Evolutionary conservation across 2,329 filamentous ascomycete genomes (phyloP).

Genomic region (Clonostachys sp.): DNA sequence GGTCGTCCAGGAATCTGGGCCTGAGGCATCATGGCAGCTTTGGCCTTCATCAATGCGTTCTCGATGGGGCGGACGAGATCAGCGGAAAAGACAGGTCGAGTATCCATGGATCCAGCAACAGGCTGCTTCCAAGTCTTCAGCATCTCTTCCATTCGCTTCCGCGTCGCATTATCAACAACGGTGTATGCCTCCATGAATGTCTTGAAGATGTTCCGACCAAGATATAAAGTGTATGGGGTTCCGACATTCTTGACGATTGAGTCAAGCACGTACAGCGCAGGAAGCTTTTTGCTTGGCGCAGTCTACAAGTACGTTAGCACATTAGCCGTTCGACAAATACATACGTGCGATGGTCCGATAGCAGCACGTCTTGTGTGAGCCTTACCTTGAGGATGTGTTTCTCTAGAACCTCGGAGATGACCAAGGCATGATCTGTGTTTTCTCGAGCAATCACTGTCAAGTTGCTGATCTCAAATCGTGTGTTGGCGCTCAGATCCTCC

Average conservation of each 20-base stretch:
- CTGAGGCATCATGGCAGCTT: slow-evolving; percentile 54
- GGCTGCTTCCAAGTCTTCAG: slow-evolving; percentile 97
- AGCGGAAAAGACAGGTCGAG: slow-evolving; percentile 83
- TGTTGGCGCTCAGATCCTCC: slow-evolving; percentile 86
- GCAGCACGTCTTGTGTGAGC: neutral
- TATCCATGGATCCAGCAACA: slow-evolving; percentile 87
- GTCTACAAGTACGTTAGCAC: slow-evolving; percentile 57
- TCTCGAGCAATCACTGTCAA: slow-evolving; percentile 96
- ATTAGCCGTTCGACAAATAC: neutral
- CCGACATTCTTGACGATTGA: slow-evolving; percentile 99
- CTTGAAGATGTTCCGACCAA: slow-evolving; percentile 84
- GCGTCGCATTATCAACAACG: slow-evolving; percentile 75
- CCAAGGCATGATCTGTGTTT: slow-evolving; percentile 91
- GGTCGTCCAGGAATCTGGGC: slow-evolving; percentile 37
- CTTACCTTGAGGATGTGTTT: slow-evolving; percentile 94
- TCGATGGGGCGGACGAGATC: slow-evolving; percentile 90
- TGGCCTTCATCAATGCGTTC: slow-evolving; percentile 84
- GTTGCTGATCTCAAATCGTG: slow-evolving; percentile 94
- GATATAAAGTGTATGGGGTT: slow-evolving; percentile 93
- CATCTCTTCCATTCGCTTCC: slow-evolving; percentile 94
- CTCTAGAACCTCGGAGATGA: slow-evolving; percentile 85
- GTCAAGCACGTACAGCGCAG: slow-evolving; percentile 95
- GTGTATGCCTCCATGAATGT: slow-evolving; percentile 98
- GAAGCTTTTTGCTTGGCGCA: slow-evolving; percentile 82
- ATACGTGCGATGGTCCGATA: slow-evolving; percentile 2